Conservation (phyloP, 1,139 yeast genomes). For the Spathaspora jeffriesii region DNA sequence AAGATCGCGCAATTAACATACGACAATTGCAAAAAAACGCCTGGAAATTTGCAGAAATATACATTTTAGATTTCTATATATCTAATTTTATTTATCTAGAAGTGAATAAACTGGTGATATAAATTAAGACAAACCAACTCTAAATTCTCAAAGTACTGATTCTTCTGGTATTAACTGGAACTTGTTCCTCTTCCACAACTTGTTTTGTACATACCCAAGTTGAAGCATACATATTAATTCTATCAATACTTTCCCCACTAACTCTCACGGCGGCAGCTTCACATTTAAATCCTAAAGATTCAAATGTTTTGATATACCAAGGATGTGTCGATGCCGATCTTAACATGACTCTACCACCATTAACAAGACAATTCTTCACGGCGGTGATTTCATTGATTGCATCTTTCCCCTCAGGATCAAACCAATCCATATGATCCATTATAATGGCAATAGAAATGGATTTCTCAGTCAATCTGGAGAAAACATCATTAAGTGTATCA, state of each 20-base stretch:
- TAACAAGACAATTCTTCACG: constrained; percentile 59
- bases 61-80: constrained; percentile 1
- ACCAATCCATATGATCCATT: constrained; percentile 96
- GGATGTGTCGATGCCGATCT: constrained; percentile 76
- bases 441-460: constrained; percentile 76
- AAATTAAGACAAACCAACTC: neutral
- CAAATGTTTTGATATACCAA: constrained; percentile 75
- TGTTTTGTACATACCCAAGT: constrained; percentile 79
- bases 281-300: constrained; percentile 65
- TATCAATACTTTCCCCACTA: constrained; percentile 66
- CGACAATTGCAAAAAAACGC: neutral
- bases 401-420: constrained; percentile 63
- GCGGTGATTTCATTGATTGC: constrained; percentile 70
- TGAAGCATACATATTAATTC: constrained; percentile 86
- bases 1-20: neutral
- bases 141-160: constrained; percentile 43
- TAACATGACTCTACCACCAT: constrained; percentile 73
- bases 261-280: constrained; percentile 68
- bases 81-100: constrained; percentile 1
- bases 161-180: constrained; percentile 17
- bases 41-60: neutral
- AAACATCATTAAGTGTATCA: constrained; percentile 75
- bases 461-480: constrained; percentile 59
- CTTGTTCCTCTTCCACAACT: constrained; percentile 11
- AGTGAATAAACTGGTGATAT: neutral